phyloP scores from a whole-genome alignment of 176 grass and related monocot genomes.

The Miscanthus lutarioriparius region DNA sequence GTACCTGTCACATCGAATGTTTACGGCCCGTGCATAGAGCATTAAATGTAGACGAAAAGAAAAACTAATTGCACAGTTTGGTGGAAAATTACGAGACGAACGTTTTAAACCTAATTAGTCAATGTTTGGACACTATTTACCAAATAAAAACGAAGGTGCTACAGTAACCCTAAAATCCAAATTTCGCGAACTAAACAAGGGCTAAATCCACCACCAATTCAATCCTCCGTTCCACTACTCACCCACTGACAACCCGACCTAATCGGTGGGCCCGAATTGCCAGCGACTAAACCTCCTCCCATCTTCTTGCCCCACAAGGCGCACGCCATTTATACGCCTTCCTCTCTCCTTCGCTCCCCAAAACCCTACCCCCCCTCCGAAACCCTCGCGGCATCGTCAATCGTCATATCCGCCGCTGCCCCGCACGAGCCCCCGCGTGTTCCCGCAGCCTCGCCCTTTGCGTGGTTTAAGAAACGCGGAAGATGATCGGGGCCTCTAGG shows the following conservation, averaged over 20 bases:
- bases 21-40: too few relatives aligned
- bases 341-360: background rate
- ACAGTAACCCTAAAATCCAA: too few relatives aligned
- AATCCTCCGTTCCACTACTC: too few relatives aligned
- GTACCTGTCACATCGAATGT: too few relatives aligned
- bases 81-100: too few relatives aligned
- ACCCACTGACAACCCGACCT: background rate
- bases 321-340: slow-evolving; percentile 33
- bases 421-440: background rate
- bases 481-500: slow-evolving; percentile 86
- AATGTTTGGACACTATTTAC: too few relatives aligned
- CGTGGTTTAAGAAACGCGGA: background rate
- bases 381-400: slow-evolving; percentile 35
- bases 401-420: background rate
- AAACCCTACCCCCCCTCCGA: slow-evolving; percentile 42
- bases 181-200: too few relatives aligned
- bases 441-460: background rate
- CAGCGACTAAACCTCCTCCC: background rate
- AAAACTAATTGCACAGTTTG: too few relatives aligned
- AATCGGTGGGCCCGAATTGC: fast-evolving
- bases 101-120: too few relatives aligned
- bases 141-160: too few relatives aligned
- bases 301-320: slow-evolving; percentile 45
- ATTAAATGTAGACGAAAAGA: too few relatives aligned
- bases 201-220: background rate